Percentiles rank a stretch among this genome's conserved stretches.
These are phyloP conservation scores for Raffaelea ambrosiae DNA, from an alignment of 2,329 filamentous ascomycete genomes.

Conservation along the genomic window DNA sequence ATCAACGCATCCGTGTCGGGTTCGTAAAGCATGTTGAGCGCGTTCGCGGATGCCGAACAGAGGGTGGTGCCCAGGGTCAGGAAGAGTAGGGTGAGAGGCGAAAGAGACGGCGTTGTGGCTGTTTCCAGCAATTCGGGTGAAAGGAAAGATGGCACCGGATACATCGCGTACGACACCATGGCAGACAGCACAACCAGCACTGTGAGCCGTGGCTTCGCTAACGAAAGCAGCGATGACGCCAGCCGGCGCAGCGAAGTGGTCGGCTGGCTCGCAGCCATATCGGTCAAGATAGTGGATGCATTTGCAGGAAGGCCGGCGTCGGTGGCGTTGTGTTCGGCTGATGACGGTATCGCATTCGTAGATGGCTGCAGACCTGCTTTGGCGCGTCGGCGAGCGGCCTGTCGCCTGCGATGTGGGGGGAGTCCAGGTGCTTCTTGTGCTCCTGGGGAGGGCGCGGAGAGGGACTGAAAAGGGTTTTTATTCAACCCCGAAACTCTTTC, in stretches of 20 bases:
- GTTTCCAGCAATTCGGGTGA: constrained; percentile 53
- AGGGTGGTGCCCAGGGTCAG: constrained; percentile 83
- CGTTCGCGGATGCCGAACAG: constrained; percentile 84
- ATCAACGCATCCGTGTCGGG: constrained; percentile 83
- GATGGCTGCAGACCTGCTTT: background rate
- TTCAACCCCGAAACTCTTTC: constrained; percentile 13
- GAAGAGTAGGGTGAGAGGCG: constrained; percentile 84
- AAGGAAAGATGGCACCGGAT: constrained; percentile 83
- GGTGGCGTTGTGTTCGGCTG: background rate
- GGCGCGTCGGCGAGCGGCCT: constrained; percentile 11
- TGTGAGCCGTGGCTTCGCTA: constrained; percentile 91
- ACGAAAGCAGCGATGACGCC: constrained; percentile 73
- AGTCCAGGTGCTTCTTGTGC: background rate
- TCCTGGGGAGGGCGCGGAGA: background rate
- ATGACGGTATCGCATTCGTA: too few relatives aligned
- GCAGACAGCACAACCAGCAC: constrained; percentile 86
- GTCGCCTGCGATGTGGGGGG: constrained; percentile 14
- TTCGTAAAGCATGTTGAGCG: constrained; percentile 97
- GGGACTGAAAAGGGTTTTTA: background rate
- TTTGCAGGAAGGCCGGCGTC: constrained; percentile 19
- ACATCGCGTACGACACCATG: constrained; percentile 85
- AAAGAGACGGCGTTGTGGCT: constrained; percentile 62
- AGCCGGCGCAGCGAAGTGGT: constrained; percentile 51
- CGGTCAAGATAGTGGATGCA: constrained; percentile 45
- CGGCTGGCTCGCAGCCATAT: constrained; percentile 39